These are phyloP conservation scores for Desmodesmus armatus DNA, from an alignment of 139 green algal genomes.

Conservation along the genomic window DNA sequence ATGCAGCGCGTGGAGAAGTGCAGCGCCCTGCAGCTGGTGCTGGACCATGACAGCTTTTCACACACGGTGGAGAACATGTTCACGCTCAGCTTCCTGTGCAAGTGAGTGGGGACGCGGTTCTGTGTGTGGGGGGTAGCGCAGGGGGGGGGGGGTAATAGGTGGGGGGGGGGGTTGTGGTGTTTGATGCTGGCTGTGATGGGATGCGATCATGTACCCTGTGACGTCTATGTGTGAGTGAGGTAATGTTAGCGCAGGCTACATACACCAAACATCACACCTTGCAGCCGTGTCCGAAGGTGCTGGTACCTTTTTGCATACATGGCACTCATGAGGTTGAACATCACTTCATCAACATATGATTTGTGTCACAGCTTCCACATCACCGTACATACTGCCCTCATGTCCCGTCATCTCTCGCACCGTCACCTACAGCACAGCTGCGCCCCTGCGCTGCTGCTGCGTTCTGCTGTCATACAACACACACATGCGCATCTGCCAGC, in stretches of 20 bases:
- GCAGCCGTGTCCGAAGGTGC: not conserved
- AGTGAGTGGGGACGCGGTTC: not conserved
- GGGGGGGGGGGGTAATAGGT: not conserved
- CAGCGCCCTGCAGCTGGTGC: conserved; percentile 44
- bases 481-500: not conserved
- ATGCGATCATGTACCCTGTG: not conserved
- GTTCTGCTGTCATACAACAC: not conserved
- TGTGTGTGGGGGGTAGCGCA: not conserved
- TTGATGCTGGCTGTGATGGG: not conserved
- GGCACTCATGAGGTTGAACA: no score
- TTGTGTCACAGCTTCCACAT: not conserved
- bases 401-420: not conserved
- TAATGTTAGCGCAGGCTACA: conserved; percentile 80
- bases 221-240: conserved; percentile 62
- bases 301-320: no score
- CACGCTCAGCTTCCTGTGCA: conserved; percentile 85
- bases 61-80: conserved; percentile 93
- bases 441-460: not conserved
- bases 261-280: conserved; percentile 68
- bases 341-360: no score
- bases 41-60: conserved; percentile 76
- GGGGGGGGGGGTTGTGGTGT: not conserved
- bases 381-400: not conserved
- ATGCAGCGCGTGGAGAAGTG: no score
- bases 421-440: not conserved